Percentiles rank a stretch among this genome's conserved stretches.
Conservation (phyloP, 768 basidiomycete species). For the Boletus sp. region DNA sequence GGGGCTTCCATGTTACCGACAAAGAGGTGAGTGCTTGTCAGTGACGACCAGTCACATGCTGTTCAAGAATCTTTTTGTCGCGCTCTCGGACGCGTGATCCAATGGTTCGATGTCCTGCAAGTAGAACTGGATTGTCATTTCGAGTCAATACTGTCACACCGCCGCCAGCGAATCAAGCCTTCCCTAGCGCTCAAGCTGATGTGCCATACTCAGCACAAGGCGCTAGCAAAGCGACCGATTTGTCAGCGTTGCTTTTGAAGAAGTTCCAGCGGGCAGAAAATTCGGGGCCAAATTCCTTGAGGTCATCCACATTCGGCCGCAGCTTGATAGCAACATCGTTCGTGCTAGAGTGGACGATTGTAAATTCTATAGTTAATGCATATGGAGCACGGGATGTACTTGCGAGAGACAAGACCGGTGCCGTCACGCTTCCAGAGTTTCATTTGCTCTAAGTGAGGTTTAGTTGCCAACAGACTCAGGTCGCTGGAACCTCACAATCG, state of each 20-base stretch:
- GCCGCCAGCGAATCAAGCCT: too few species aligned
- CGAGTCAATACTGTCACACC: too few species aligned
- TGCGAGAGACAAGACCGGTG: slow-evolving; percentile 51
- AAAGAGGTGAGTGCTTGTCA: too few species aligned
- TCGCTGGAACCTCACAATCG: slow-evolving; percentile 35
- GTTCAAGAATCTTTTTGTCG: too few species aligned
- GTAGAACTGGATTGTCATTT: too few species aligned
- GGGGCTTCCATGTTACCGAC: too few species aligned
- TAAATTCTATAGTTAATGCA: background rate
- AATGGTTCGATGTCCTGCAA: too few species aligned
- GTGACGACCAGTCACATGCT: too few species aligned
- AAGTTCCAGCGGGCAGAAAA: slow-evolving; percentile 53
- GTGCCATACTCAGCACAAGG: slow-evolving; percentile 38
- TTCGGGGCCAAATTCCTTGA: slow-evolving; percentile 45
- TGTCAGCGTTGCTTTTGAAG: slow-evolving; percentile 52
- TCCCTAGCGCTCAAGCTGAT: background rate
- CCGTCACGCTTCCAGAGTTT: slow-evolving; percentile 39
- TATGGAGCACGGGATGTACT: slow-evolving; percentile 36
- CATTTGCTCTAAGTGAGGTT: slow-evolving; percentile 28
- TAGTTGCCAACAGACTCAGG: slow-evolving; percentile 10
- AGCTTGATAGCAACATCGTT: slow-evolving; percentile 57
- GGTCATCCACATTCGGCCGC: slow-evolving; percentile 49
- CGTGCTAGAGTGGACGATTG: slow-evolving; percentile 34
- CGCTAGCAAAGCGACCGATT: slow-evolving; percentile 53
- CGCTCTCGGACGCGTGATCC: too few species aligned